Percentiles rank a stretch among this genome's conserved stretches.
phyloP scores from a whole-genome alignment of 805 yeast species.

The Brettanomyces custersianus region DNA sequence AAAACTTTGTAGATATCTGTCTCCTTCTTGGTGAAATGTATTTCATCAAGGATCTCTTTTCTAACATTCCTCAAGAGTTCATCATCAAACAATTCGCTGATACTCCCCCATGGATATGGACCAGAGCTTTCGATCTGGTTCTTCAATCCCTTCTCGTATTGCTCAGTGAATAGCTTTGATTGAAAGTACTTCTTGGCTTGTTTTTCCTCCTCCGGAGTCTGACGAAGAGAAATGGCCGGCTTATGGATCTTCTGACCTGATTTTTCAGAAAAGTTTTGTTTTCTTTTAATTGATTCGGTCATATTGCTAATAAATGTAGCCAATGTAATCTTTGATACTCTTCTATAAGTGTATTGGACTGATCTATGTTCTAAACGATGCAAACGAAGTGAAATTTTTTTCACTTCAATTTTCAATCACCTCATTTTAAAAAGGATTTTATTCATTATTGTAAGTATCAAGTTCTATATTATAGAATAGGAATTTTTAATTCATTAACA shows the following conservation, averaged over 20 bases:
- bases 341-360: too few relatives aligned
- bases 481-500: too few relatives aligned
- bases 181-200: conserved; percentile 24
- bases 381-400: too few relatives aligned
- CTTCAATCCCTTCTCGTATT: conserved; percentile 31
- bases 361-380: too few relatives aligned
- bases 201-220: conserved; percentile 25
- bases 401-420: too few relatives aligned
- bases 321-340: too few relatives aligned
- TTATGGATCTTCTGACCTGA: not conserved
- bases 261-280: too few relatives aligned
- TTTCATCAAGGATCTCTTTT: conserved; percentile 70
- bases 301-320: too few relatives aligned
- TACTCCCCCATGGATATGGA: conserved; percentile 90
- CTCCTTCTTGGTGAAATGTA: conserved; percentile 90
- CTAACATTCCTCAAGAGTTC: conserved; percentile 70
- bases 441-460: too few relatives aligned
- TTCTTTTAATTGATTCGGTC: too few relatives aligned
- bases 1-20: conserved; percentile 92
- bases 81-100: conserved; percentile 65
- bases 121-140: conserved; percentile 42
- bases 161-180: conserved; percentile 24
- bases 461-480: too few relatives aligned
- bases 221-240: conserved; percentile 20
- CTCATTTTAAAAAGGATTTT: too few relatives aligned